Base-by-base conservation (phyloP, 176 grass and related monocot genomes). In the Oryza glumipatula region DNA sequence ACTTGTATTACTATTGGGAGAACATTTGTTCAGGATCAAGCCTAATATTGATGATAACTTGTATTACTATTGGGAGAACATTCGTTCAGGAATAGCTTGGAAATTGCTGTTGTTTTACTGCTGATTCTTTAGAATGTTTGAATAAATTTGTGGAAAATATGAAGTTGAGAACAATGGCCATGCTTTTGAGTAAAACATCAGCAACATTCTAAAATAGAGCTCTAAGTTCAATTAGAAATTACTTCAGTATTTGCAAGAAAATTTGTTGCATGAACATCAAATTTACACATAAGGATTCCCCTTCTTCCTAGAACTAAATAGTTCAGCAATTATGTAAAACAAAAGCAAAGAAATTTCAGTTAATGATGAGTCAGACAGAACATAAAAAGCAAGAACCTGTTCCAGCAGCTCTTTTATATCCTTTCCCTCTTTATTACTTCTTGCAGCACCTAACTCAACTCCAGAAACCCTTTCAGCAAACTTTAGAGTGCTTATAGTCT, bases 391-490 rank as follows among this genome's bases (percentile, higher is more conserved):
- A 68, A 51, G 9, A 67, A 98, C 95, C 92, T 98, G 95, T 84
- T 98, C 93, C 70, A 98, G 52, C 58, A 98, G 78, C 52, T 98
- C 95, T 87, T 98, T 98, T 47, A 95, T 90, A 78, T 98, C 93
- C 76, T 93, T 98, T 69, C 93, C 95, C 36, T 98, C 95, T 88
- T 93, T 98, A 74, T 95, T 98, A 67, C 93, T 98, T 82, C 87
- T 89, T 9, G 95, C 95, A 87, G 93, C 95, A 61, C 95, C 95
- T 83, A 98, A 90, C 64, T 95, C 93, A 66, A 98, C 93, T 68
- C 95, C 95, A 82, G 95, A 98, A 19, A 98, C 95, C 72, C 95
- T 95, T 91, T 98, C 93, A 23, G 95, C 95, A 84, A 98, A 98
- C 73, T 98, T 98, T 73, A 98, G 65, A 76, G 93, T 98, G 70